Base-by-base conservation (phyloP, 1,284 basidiomycete species). In the Rhodotorula sp. region DNA sequence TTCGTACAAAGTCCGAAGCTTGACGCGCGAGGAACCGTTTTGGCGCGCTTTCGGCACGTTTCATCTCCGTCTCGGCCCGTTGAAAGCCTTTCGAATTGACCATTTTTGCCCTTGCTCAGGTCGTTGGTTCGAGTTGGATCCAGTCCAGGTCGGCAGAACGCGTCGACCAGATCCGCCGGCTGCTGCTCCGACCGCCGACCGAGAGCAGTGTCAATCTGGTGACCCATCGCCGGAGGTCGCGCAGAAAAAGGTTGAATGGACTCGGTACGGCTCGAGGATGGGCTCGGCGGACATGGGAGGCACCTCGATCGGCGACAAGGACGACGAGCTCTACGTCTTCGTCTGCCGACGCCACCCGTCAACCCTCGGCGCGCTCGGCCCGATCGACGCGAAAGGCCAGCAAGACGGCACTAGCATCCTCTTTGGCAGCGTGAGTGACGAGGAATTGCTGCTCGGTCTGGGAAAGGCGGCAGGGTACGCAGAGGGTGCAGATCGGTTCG, bases 11-110 rank as follows among this genome's bases (percentile, higher is more conserved):
- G 83, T 91, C 56, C 88, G 91, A 49, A 91, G 89, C 71, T 83
- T 92, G 54, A 74, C 84, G 3, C 92, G 91, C 77, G 92, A 93
- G 79, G 84, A 87, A 2, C 84, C 88, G 0, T 94, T 93, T 80
- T 93, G 91, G 91, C 83, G 84, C 18, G 88, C 88, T 0, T 90
- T 94, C 74, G 90, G 91, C 23, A 80, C 89, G 72, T 61, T 15
- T 18, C 23, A 0, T 0, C 34, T 34, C 34, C 8, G 34, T 34
- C 34, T 34, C 34, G 8, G 34, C 34, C 55, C 6, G 84, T 34
- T 34, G 34, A 34, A 34, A 34, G 34, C 34, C 34, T 15, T 6
- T 21, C 5, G 19, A 26, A 14, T 14, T 12, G 43, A 21, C 55
- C 21, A 6, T 52, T 23, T 16, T 1, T 10, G 6, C 8, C 15